Evolutionary conservation across 2,329 filamentous ascomycete species (phyloP).

Genomic region (Myriosclerotinia duriaeana): DNA sequence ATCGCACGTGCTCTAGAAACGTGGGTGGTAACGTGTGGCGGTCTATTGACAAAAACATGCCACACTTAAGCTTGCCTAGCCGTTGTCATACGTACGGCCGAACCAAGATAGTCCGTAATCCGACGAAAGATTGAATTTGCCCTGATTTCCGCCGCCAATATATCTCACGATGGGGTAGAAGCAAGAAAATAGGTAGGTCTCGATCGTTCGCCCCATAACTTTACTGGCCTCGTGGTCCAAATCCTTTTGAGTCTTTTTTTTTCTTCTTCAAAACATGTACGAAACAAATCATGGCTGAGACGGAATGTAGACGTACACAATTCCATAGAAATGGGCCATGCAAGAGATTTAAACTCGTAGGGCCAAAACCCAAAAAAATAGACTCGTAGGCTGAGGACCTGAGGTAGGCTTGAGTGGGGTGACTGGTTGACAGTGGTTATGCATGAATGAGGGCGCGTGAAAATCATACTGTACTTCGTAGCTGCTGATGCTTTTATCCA

Average conservation of each 20-base stretch:
- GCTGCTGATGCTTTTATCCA: constrained; percentile 2
- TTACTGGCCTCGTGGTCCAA: constrained; percentile 13
- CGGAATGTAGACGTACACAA: constrained; percentile 2
- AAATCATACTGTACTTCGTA: no score
- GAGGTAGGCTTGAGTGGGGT: constrained; percentile 12
- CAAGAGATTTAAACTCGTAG: not conserved
- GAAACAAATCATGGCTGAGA: constrained; percentile 14
- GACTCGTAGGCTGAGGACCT: not conserved
- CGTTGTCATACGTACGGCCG: constrained; percentile 9
- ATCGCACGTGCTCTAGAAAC: constrained; percentile 1
- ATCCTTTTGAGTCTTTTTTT: not conserved
- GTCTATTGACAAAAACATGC: constrained; percentile 2
- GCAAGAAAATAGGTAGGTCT: not conserved
- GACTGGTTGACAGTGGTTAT: constrained; percentile 1
- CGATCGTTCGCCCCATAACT: constrained; percentile 5
- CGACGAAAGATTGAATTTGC: not conserved
- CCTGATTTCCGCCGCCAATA: constrained; percentile 9
- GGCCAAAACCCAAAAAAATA: not conserved
- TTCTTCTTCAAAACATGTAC: constrained; percentile 5
- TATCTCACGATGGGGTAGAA: not conserved
- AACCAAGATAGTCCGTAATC: not conserved
- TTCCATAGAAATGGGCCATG: not conserved
- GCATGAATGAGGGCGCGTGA: constrained; percentile 20
- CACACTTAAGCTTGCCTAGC: constrained; percentile 20
- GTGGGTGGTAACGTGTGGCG: not conserved